Evolutionary conservation across 2,329 filamentous ascomycete species (phyloP), one percentile per base, ranked within the genome.

Genomic region (Rhytidhysteron rufulum): DNA sequence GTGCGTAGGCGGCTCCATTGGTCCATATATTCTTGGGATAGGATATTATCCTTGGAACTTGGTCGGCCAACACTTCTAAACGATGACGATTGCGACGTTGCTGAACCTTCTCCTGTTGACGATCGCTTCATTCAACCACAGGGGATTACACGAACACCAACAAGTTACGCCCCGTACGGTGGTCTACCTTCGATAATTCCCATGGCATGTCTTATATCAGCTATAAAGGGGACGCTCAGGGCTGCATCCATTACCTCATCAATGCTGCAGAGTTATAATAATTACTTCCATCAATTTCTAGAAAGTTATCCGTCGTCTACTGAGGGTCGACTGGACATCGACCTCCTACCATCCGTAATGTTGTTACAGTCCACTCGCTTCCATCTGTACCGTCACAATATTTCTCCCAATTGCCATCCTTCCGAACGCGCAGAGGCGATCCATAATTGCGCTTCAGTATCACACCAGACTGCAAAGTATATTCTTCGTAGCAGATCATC

Each of bases 1-100:
- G 89, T 91, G 80, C 81, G 90, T 40, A 81, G 86, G 45, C 78
- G 90, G 40, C 80, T 93, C 2, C 98, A 91, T 91, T 98, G 93
- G 89, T 82, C 87, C 11, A 80, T 95, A 41, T 97, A 97, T 66
- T 80, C 88, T 32, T 82, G 90, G 69, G 93, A 98, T 67, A 83
- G 81, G 47, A 77, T 86, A 19, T 70, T 94, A 36, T 83, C 88
- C 0, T 72, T 95, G 10, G 90, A 95, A 59, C 74, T 89, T 24
- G 86, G 88, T 7, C 82, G 85, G 37, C 88, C 91, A 1, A 79
- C 86, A 41, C 68, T 90, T 49, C 95, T 97, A 57, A 78, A 90
- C 57, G 91, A 97, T 54, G 77, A 80, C 22, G 91, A 97, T 63
- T 95, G 88, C 69, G 88, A 96, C 51, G 83, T 90, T 5, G 74